Percentiles rank a stretch among this genome's conserved stretches.
Evolutionary conservation across 129 eudicot species (phyloP).

Genomic region (Helianthus annuus): HanXRQr2.0-SUNRISE NC_035440.2:38844215-38844714

Average conservation of each 20-base stretch:
- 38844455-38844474: constrained; percentile 8
- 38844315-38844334: constrained; percentile 4
- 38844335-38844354: constrained; percentile 4
- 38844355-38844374: neutral
- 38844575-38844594: neutral
- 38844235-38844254: constrained; percentile 23
- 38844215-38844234: constrained; percentile 26
- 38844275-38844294: constrained; percentile 18
- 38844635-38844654: neutral
- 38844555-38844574: neutral
- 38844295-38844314: constrained; percentile 15
- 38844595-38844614: neutral
- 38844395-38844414: constrained; percentile 8
- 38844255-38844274: constrained; percentile 3
- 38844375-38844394: neutral
- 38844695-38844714: neutral
- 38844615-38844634: neutral
- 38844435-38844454: constrained; percentile 13
- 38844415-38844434: neutral
- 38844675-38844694: neutral
- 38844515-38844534: constrained; percentile 6
- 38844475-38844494: neutral
- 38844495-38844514: neutral
- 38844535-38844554: neutral
- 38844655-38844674: neutral